These are phyloP conservation scores for Phaeosphaeriaceae sp. DNA, from an alignment of 2,329 filamentous ascomycete species.

Conservation along the genomic window DNA sequence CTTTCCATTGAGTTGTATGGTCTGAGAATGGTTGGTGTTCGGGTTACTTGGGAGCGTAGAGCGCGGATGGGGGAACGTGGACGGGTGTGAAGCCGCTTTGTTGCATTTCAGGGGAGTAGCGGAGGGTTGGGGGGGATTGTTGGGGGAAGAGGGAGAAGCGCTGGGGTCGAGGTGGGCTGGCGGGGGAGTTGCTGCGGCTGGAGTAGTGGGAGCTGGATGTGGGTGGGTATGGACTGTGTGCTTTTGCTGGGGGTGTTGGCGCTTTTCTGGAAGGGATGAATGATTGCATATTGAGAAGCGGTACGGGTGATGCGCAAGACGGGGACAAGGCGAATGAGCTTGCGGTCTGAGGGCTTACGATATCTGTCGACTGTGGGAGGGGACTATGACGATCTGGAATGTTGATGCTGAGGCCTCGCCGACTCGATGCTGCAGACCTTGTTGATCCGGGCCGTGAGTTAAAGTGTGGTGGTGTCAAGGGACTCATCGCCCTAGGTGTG, in stretches of 20 bases:
- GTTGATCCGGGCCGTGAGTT: conserved; percentile 16
- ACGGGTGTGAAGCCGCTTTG: conserved; percentile 1
- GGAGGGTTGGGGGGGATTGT: background rate
- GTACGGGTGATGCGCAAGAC: conserved; percentile 28
- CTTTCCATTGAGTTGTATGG: background rate
- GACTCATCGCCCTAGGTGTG: conserved; percentile 24
- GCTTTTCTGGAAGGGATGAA: conserved; percentile 14
- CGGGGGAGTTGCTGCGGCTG: conserved; percentile 8
- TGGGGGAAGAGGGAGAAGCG: conserved; percentile 15
- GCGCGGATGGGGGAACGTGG: background rate
- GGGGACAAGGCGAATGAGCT: conserved; percentile 37
- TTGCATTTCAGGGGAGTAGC: background rate
- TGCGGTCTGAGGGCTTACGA: conserved; percentile 34
- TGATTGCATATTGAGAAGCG: conserved; percentile 23
- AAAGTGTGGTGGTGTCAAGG: conserved; percentile 21
- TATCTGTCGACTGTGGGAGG: conserved; percentile 5
- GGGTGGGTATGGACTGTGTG: conserved; percentile 14
- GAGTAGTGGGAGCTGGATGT: conserved; percentile 9
- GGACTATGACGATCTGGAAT: conserved; percentile 24
- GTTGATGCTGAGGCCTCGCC: conserved; percentile 28
- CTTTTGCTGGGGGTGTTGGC: conserved; percentile 22
- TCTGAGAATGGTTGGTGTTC: background rate
- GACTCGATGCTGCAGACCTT: conserved; percentile 19
- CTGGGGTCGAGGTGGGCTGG: conserved; percentile 6
- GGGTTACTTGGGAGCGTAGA: background rate